Percentiles rank a stretch among this genome's conserved stretches.
These are phyloP conservation scores for Trichoderma harzianum DNA, from an alignment of 2,329 filamentous ascomycete species.

Conservation along the genomic window DNA sequence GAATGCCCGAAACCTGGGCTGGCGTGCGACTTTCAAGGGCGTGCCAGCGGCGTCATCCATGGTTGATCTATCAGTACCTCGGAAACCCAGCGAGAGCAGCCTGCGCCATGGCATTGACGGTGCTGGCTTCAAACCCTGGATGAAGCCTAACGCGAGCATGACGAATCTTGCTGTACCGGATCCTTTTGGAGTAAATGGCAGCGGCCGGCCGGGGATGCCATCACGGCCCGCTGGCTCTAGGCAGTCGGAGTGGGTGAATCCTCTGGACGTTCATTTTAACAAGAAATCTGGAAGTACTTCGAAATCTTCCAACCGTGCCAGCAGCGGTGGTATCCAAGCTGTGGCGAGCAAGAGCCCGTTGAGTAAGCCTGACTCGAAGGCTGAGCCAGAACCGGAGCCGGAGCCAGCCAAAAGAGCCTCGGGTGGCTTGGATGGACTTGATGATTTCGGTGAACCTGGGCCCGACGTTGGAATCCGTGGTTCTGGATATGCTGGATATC, in stretches of 20 bases:
- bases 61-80: constrained; percentile 40
- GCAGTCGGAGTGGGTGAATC: constrained; percentile 43
- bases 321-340: constrained; percentile 14
- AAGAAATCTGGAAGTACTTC: constrained; percentile 26
- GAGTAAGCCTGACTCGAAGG: constrained; percentile 29
- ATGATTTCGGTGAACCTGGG: constrained; percentile 10
- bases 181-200: constrained; percentile 30
- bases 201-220: constrained; percentile 28
- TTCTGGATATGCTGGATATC: constrained; percentile 32
- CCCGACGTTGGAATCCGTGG: constrained; percentile 12
- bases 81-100: constrained; percentile 27
- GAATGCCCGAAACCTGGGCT: constrained; percentile 26
- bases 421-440: background rate
- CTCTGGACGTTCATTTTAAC: constrained; percentile 46
- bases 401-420: background rate
- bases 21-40: constrained; percentile 36
- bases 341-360: constrained; percentile 36
- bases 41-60: constrained; percentile 42
- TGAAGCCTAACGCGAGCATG: constrained; percentile 32
- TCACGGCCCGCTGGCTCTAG: constrained; percentile 26
- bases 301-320: constrained; percentile 26
- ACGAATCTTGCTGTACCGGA: constrained; percentile 35
- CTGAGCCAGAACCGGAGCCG: background rate
- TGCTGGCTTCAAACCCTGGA: constrained; percentile 33
- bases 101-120: constrained; percentile 38